phyloP scores from a whole-genome alignment of 1,139 yeast species.

The Yamadazyma conglobata region DNA sequence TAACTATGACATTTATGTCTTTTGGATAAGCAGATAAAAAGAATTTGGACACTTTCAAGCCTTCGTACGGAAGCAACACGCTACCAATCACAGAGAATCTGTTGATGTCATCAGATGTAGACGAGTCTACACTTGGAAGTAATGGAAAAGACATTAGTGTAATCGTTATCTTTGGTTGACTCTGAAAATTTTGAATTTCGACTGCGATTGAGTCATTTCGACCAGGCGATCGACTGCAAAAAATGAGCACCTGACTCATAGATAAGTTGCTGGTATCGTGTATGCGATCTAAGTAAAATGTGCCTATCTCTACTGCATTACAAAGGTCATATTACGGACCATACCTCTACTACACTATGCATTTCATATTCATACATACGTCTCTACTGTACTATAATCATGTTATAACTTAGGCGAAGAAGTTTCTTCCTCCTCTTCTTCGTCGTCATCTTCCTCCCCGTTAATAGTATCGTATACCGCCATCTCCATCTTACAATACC shows the following conservation, averaged over 20 bases:
- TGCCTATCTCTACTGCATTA: too few species aligned
- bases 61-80: slow-evolving; percentile 30
- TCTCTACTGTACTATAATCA: slow-evolving; percentile 4
- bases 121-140: slow-evolving; percentile 31
- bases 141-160: slow-evolving; percentile 43
- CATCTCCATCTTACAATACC: slow-evolving; percentile 14
- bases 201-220: too few species aligned
- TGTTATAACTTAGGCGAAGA: slow-evolving; percentile 4
- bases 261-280: too few species aligned
- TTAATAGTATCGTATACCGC: slow-evolving; percentile 12
- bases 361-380: too few species aligned
- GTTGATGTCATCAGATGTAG: slow-evolving; percentile 18
- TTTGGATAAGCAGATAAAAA: slow-evolving; percentile 34
- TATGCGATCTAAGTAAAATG: too few species aligned
- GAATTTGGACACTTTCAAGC: slow-evolving; percentile 22
- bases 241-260: too few species aligned
- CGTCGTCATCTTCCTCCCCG: slow-evolving; percentile 15
- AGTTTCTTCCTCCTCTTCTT: slow-evolving; percentile 13
- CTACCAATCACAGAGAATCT: slow-evolving; percentile 39
- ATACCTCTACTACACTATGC: too few species aligned
- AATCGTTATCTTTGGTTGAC: slow-evolving; percentile 14
- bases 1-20: slow-evolving; percentile 32
- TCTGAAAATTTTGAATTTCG: too few species aligned
- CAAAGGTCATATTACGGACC: too few species aligned
- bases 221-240: too few species aligned